Base-by-base conservation (phyloP, 805 yeast species). In the Schwanniomyces polymorphus region DNA sequence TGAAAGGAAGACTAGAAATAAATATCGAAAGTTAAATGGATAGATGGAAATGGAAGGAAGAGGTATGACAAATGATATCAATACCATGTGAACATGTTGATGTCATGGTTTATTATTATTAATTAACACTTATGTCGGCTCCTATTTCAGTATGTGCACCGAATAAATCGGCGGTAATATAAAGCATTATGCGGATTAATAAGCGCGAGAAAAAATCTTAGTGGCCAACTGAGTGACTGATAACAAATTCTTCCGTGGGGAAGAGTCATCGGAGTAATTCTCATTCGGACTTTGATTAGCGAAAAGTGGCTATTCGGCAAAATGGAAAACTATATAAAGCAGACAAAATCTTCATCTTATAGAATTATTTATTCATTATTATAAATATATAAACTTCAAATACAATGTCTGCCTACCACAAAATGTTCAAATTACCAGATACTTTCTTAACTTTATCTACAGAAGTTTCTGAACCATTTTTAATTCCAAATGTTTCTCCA, bases 401-500 rank as follows among this genome's bases (percentile, higher is more conserved):
- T 39, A 27, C 9, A 21, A 38, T 38, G 41, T 38, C 41, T n/a
- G 23, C 41, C 8, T 26, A 18, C 29, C 28, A 38, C 21, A 18
- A 38, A 26, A 25, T 38, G 21, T 47, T 47, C 27, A 44, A 50
- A 45, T 18, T 16, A 31, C 35, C 35, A 31, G 11, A 31, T 16
- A 31, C 21, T 42, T 84, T 80, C 64, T 72, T 84, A 63, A 72
- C 75, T 41, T 74, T 84, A 63, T 74, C 85, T 34, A 75, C 81
- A 44, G 82, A 81, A 51, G 65, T 76, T 43, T 74, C 80, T 48
- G 73, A 79, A 64, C 89, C 91, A 54, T 84, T 84, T 57, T 76
- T 85, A 45, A 83, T 85, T 57, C 84, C 84, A 57, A 67, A 78
- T 50, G 75, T 83, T 40, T 82, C 88, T 1, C 89, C 88, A 29